phyloP scores from a whole-genome alignment of 768 basidiomycete species.

The Lepiota brunneoincarnata region DNA sequence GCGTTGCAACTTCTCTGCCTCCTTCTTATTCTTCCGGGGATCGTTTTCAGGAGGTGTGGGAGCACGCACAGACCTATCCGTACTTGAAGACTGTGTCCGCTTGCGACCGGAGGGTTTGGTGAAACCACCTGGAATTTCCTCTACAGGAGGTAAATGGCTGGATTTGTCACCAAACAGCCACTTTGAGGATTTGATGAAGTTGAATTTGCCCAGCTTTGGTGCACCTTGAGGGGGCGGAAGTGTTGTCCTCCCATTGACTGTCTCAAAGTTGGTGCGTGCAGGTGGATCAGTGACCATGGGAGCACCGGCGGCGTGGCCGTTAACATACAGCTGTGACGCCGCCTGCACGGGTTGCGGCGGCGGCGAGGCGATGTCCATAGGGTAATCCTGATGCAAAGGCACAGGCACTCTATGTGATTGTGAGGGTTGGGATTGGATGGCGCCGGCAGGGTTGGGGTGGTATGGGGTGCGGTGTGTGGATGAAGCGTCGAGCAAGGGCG shows the following conservation, averaged over 20 bases:
- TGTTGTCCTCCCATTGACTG: constrained; percentile 32
- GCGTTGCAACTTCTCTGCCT: constrained; percentile 70
- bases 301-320: constrained; percentile 49
- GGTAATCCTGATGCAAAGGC: constrained; percentile 40
- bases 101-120: constrained; percentile 61
- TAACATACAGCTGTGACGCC: constrained; percentile 34
- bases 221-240: constrained; percentile 33
- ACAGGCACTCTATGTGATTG: constrained; percentile 23
- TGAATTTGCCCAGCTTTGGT: constrained; percentile 53
- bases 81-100: constrained; percentile 75
- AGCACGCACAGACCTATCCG: constrained; percentile 67
- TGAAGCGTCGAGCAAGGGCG: constrained; percentile 43
- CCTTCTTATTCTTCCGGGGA: constrained; percentile 70
- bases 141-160: constrained; percentile 68
- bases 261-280: constrained; percentile 36
- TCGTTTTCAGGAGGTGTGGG: constrained; percentile 40
- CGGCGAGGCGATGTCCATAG: constrained; percentile 59
- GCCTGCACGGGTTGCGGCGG: constrained; percentile 33
- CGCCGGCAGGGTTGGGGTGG: constrained; percentile 32
- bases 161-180: constrained; percentile 84
- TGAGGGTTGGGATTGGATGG: constrained; percentile 17
- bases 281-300: constrained; percentile 54
- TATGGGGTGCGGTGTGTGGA: constrained; percentile 39
- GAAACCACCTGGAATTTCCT: constrained; percentile 50
- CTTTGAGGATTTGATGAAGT: constrained; percentile 64